Base-by-base conservation (phyloP, 164 flowering plant genomes). In the Brasenia schreberi region DNA sequence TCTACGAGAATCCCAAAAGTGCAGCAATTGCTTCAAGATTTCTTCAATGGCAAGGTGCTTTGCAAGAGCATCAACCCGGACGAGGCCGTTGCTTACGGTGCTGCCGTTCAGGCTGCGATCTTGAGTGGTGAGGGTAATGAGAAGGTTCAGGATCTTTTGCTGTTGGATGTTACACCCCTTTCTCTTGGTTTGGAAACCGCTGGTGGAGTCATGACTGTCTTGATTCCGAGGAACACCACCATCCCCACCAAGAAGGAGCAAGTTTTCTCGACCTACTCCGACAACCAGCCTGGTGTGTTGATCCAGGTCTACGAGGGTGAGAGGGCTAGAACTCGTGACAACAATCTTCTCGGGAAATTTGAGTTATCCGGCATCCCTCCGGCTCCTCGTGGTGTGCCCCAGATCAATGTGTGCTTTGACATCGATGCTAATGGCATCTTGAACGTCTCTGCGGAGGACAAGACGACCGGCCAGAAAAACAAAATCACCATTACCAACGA, bases 271-370 rank as follows among this genome's bases (percentile, higher is more conserved):
- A 85, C 85, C 23, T 73, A 70, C 66, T 67, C 76, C 0, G 90
- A 86, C 66, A 76, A 82, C 71, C 86, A 84, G 59, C 77, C 85
- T 6, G 79, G 79, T 1, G 79, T 80, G n/a, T 56, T 73, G 59
- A 78, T 86, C 60, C 81, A 77, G 67, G 85, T 86, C 7, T 86
- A 75, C 33, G 85, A 86, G 65, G 90, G 90, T 39, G 90, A 84
- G 72, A 80, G 88, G 43, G 76, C 85, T 9, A 74, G 80, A 56
- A 76, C 88, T 18, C 74, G 71, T 45, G 87, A 84, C 72, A 84
- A 84, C 78, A 79, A 84, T 62, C 65, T 82, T 49, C 69, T 83
- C 56, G 90, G 87, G 1, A 79, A 77, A 49, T 83, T 85, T 19
- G 75, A 68, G 70, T 75, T 85, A 6, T 75, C 80, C 0, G 84